Conservation (phyloP, 1,284 basidiomycete genomes). For the Leccinum solheimii region DNA sequence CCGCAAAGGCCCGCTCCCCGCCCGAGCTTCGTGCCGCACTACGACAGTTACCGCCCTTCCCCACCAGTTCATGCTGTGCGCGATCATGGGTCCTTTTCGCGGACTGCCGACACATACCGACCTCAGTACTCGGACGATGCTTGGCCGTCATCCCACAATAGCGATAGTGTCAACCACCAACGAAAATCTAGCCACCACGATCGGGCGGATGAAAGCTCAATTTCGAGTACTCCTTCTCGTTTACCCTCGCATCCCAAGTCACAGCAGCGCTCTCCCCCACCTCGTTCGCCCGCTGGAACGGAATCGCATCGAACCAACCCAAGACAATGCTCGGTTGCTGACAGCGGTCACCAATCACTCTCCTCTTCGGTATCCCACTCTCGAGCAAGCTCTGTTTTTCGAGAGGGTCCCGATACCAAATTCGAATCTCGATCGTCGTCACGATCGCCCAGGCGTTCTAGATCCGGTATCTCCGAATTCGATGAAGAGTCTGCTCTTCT, state of each 20-base stretch:
- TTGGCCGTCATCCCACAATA: conserved; percentile 23
- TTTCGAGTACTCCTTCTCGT: conserved; percentile 37
- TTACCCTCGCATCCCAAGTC: conserved; percentile 18
- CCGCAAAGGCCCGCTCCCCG: conserved; percentile 36
- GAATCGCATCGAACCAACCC: conserved; percentile 10
- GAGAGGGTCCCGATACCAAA: conserved; percentile 29
- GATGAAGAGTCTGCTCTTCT: conserved; percentile 23
- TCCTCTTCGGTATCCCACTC: conserved; percentile 25
- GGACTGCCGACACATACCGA: conserved; percentile 42
- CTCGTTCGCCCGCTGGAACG: conserved; percentile 10
- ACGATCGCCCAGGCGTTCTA: conserved; percentile 39
- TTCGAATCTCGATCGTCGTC: conserved; percentile 39
- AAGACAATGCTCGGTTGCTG: conserved; percentile 6
- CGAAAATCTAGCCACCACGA: conserved; percentile 23
- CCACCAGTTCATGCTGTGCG: conserved; percentile 28
- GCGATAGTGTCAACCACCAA: conserved; percentile 20
- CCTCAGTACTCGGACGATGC: conserved; percentile 37
- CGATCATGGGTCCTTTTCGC: conserved; percentile 34
- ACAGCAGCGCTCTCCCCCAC: conserved; percentile 25
- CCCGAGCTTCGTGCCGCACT: conserved; percentile 28
- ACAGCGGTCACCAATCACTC: conserved; percentile 12
- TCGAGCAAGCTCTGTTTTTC: conserved; percentile 27
- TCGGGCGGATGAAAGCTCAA: conserved; percentile 35
- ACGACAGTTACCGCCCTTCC: conserved; percentile 48
- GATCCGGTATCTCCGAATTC: conserved; percentile 33